Evolutionary conservation across 2,329 filamentous ascomycete genomes (phyloP).

Genomic region (Fusarium newnesense): DNA sequence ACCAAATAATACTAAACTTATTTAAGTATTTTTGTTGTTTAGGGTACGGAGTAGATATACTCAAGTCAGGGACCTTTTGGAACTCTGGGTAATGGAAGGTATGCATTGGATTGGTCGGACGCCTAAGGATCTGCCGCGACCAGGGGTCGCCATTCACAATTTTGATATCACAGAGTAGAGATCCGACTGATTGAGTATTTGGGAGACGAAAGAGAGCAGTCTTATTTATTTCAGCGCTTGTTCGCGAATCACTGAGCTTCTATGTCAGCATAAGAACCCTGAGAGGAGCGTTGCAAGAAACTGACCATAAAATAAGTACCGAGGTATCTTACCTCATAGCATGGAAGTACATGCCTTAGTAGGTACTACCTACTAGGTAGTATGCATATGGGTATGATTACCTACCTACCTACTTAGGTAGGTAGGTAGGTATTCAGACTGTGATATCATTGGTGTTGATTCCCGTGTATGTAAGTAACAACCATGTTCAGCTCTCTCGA

Average conservation of each 20-base stretch:
- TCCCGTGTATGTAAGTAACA: background rate
- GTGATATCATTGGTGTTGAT: background rate
- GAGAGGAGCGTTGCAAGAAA: background rate
- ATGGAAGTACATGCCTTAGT: background rate
- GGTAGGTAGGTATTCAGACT: background rate
- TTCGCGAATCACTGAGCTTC: background rate
- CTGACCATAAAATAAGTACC: background rate
- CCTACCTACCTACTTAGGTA: background rate
- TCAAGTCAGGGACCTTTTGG: background rate
- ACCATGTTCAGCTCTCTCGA: background rate
- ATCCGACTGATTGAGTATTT: background rate
- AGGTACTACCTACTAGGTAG: no score
- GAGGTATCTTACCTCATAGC: background rate
- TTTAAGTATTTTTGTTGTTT: background rate
- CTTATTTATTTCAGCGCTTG: background rate
- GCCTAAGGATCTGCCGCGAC: constrained; percentile 8
- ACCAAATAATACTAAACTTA: background rate
- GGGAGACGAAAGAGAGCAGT: background rate
- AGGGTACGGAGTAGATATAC: background rate
- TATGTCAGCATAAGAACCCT: background rate
- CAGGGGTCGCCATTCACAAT: background rate
- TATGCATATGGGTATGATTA: no score
- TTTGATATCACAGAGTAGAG: background rate
- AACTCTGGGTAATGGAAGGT: background rate
- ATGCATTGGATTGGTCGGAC: constrained; percentile 1